Conservation (phyloP, 2,329 filamentous ascomycete genomes). For the Hirsutella minnesotensis region DNA sequence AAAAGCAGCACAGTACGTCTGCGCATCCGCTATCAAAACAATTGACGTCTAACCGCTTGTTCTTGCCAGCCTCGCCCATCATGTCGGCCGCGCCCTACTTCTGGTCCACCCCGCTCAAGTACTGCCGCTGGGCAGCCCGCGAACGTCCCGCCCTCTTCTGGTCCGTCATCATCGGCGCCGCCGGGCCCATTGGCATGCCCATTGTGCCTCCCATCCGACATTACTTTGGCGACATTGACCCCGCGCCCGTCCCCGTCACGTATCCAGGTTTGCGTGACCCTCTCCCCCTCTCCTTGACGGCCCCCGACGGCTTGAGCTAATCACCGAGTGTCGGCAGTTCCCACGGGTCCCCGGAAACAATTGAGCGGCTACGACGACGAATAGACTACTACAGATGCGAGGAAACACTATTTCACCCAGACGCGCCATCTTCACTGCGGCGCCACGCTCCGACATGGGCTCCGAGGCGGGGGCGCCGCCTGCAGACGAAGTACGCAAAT, state of each 20-base stretch:
- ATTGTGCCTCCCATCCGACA: conserved; percentile 63
- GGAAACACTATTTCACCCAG: too few species aligned
- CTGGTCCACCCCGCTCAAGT: conserved; percentile 73
- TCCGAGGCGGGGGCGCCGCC: too few species aligned
- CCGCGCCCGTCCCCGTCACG: conserved; percentile 67
- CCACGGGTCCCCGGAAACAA: conserved; percentile 45
- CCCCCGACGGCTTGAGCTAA: neutral
- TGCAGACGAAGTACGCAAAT: too few species aligned
- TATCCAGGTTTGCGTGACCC: conserved; percentile 69
- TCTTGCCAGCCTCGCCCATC: conserved; percentile 12
- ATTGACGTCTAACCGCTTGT: too few species aligned
- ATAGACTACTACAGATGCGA: conserved; percentile 12
- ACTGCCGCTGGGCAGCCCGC: conserved; percentile 78
- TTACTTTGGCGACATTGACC: conserved; percentile 61
- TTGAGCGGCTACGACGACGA: conserved; percentile 48
- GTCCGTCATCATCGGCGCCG: conserved; percentile 60
- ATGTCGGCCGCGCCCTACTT: conserved; percentile 64
- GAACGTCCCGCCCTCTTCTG: conserved; percentile 89
- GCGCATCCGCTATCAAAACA: too few species aligned
- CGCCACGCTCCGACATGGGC: too few species aligned
- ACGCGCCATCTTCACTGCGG: too few species aligned
- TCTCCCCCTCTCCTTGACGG: neutral
- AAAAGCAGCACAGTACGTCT: too few species aligned
- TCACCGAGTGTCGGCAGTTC: conserved; percentile 39
- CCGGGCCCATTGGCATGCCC: conserved; percentile 60